Evolutionary conservation across 2,329 filamentous ascomycete species (phyloP).

Genomic region (Trichoderma sp.): DNA sequence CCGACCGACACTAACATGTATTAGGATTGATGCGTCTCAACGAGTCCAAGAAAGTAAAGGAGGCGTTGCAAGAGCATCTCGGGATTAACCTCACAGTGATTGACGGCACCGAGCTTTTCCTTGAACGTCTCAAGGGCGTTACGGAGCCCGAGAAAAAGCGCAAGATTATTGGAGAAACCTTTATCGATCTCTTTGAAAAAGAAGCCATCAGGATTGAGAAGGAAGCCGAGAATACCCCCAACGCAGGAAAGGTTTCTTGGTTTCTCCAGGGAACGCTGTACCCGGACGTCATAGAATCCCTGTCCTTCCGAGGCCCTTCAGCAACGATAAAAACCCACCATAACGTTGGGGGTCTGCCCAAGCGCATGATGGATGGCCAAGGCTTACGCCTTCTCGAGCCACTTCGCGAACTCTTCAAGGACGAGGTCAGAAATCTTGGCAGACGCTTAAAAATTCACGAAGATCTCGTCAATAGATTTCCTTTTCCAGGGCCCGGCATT

Average conservation of each 20-base stretch:
- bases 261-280: constrained; percentile 75
- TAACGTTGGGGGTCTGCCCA: background rate
- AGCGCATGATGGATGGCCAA: background rate
- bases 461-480: background rate
- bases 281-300: no score
- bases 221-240: constrained; percentile 66
- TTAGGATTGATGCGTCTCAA: constrained; percentile 69
- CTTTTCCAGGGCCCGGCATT: background rate
- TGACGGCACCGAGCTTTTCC: constrained; percentile 76
- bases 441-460: background rate
- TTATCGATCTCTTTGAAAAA: constrained; percentile 72
- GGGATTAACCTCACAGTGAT: constrained; percentile 90
- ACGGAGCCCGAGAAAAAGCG: constrained; percentile 82
- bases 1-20: background rate
- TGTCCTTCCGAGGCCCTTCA: no score
- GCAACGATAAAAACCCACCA: background rate
- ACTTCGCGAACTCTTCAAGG: background rate
- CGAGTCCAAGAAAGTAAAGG: constrained; percentile 80
- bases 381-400: background rate
- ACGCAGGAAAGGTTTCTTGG: constrained; percentile 60
- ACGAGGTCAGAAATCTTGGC: background rate
- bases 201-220: constrained; percentile 73
- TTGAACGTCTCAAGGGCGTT: constrained; percentile 77
- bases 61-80: constrained; percentile 75
- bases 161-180: constrained; percentile 82